Percentiles rank a stretch among this genome's conserved stretches.
Evolutionary conservation across 345 rosid species (phyloP).

Genomic region (Citrus medica): DNA sequence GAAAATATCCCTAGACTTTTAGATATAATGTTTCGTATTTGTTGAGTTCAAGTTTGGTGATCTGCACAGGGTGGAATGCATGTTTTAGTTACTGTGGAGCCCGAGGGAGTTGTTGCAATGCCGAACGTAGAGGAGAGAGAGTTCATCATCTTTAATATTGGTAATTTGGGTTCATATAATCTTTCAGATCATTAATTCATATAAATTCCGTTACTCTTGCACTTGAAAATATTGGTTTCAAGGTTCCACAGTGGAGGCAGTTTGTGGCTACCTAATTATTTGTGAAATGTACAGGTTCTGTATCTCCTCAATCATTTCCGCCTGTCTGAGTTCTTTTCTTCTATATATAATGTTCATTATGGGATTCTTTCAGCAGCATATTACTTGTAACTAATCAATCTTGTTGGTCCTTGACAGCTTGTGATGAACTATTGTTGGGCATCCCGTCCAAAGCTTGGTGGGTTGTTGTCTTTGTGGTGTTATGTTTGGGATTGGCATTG

Average conservation of each 20-base stretch:
- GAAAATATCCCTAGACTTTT: background rate
- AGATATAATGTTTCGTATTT: background rate
- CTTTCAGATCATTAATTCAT: background rate
- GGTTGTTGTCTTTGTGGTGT: conserved; percentile 48
- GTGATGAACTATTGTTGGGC: conserved; percentile 74
- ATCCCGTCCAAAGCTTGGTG: conserved; percentile 70
- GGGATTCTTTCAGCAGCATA: background rate
- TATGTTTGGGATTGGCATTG: conserved; percentile 57
- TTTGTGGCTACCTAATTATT: background rate
- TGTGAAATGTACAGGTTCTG: background rate
- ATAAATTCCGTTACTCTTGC: background rate
- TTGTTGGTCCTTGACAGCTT: conserved; percentile 42
- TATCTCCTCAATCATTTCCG: no score
- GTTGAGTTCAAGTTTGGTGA: background rate
- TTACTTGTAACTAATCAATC: background rate
- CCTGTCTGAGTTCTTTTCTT: background rate
- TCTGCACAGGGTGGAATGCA: conserved; percentile 46
- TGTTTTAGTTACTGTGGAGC: conserved; percentile 68
- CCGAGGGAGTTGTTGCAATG: conserved; percentile 81
- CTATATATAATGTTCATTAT: no score
- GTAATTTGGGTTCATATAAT: conserved; percentile 27
- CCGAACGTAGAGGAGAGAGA: conserved; percentile 48
- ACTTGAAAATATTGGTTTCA: background rate
- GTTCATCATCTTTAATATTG: conserved; percentile 66
- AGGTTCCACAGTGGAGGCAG: background rate